Evolutionary conservation across 306 rosid genomes (phyloP), one percentile per base, ranked within the genome.

Genomic region (Leucaena leucocephala): DNA sequence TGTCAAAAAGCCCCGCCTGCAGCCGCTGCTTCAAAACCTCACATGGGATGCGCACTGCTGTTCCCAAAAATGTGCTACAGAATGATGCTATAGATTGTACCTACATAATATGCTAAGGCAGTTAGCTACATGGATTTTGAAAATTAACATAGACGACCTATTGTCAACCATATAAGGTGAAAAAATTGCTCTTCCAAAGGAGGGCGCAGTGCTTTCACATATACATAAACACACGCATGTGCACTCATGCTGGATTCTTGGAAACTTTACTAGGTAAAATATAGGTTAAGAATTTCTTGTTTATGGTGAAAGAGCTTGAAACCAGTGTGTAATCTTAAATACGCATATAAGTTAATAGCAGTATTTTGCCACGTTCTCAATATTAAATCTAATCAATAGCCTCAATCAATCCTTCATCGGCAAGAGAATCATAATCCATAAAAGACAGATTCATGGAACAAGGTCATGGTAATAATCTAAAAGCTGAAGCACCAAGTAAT

Each of bases 11-110:
- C 71, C 99, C 99, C 59, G 98, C 99, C 86, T 96, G 99, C 75
- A 89, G 85, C 90, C 98, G 89, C 86, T 96, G 99, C 89, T 96
- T 96, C 77, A 96, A 80, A 63, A 96, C 99, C 85, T 96, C 99
- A 72, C 98, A 93, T 19, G 99, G 99, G 76, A 96, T 96, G 71
- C 97, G 89, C 81, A 93, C 94, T 35, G 99, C 99, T 74, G 99
- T 93, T 65, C 99, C 99, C 91, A 96, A 84, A 87, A 89, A 82
- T 11, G 99, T 96, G 91, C 99, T 91, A 68, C 98, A 93, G 89
- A 96, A 91, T 57, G 99, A 96, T 74, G 98, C 85, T 52, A 96
- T 64, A 40, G 99, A 89, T 90, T 96, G 98, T 40, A 96, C 96
- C 99, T 96, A 78, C 78, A 85, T 9, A 68, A 81, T 75, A 82